These are phyloP conservation scores for Coniella lustricola DNA, from an alignment of 2,329 filamentous ascomycete genomes.

Conservation along the genomic window DNA sequence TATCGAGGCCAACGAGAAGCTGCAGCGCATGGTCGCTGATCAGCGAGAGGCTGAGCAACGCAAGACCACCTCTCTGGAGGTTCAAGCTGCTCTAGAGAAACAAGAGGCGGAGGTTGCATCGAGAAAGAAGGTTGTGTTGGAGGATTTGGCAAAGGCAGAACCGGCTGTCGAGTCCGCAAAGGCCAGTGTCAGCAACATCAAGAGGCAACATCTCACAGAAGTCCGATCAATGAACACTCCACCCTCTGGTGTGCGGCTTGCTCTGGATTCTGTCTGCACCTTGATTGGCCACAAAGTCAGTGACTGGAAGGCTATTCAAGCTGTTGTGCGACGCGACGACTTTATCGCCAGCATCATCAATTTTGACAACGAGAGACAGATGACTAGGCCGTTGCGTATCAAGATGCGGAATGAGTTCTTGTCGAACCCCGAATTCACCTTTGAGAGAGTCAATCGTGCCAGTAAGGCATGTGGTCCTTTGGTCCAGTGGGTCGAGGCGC, in stretches of 20 bases:
- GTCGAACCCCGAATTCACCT: constrained; percentile 90
- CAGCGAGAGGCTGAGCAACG: constrained; percentile 90
- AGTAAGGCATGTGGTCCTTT: constrained; percentile 95
- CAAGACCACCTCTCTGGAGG: constrained; percentile 79
- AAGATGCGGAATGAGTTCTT: constrained; percentile 93
- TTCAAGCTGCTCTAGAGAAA: constrained; percentile 78
- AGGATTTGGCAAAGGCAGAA: constrained; percentile 84
- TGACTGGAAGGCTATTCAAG: constrained; percentile 88
- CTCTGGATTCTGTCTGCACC: constrained; percentile 93
- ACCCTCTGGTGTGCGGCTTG: constrained; percentile 81
- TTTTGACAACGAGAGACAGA: constrained; percentile 91
- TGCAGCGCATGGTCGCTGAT: constrained; percentile 94
- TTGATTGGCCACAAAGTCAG: constrained; percentile 83
- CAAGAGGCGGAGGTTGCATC: constrained; percentile 83
- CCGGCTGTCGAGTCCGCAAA: constrained; percentile 89
- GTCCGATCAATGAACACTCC: constrained; percentile 95
- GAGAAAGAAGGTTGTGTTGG: constrained; percentile 75
- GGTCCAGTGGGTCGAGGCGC: constrained; percentile 93
- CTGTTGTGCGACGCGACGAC: constrained; percentile 82
- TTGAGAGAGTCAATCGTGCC: constrained; percentile 90
- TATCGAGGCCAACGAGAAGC: constrained; percentile 90
- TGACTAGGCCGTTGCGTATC: constrained; percentile 73
- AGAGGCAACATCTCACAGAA: constrained; percentile 93
- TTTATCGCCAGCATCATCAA: constrained; percentile 98
- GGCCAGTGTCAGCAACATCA: constrained; percentile 97